Conservation (phyloP, 352 stramenopile species). For the Phytophthora sp. region DNA sequence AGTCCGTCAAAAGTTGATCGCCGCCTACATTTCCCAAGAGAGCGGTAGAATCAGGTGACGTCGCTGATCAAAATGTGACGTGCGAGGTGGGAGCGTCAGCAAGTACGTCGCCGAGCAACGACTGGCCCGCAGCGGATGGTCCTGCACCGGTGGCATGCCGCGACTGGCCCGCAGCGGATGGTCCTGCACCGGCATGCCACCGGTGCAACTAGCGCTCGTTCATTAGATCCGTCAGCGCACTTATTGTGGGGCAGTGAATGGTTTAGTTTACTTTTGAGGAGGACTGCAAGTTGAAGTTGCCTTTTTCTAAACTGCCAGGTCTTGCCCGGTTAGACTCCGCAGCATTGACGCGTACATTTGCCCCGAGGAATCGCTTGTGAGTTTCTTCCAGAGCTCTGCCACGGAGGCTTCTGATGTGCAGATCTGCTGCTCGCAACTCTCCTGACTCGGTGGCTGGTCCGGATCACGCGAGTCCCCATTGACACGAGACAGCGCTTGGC, state of each 20-base stretch:
- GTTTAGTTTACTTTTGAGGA: not conserved
- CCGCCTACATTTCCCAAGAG: slow-evolving; percentile 4
- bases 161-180: slow-evolving; percentile 11
- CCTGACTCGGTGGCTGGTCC: slow-evolving; percentile 2
- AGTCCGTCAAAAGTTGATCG: not conserved
- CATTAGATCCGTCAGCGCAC: not conserved
- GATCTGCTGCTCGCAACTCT: not conserved
- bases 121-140: slow-evolving; percentile 6
- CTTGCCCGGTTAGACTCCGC: not conserved
- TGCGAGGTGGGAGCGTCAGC: slow-evolving; percentile 20
- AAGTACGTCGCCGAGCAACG: slow-evolving; percentile 14
- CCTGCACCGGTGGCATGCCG: slow-evolving; percentile 11
- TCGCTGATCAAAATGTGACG: slow-evolving; percentile 27
- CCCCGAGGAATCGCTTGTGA: slow-evolving; percentile 27
- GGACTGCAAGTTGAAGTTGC: slow-evolving; percentile 26
- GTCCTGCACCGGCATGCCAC: slow-evolving; percentile 7
- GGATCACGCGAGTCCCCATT: not conserved
- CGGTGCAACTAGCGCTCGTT: no score
- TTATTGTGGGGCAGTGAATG: not conserved
- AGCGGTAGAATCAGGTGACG: slow-evolving; percentile 14
- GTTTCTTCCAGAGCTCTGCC: slow-evolving; percentile 28
- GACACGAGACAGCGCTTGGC: slow-evolving; percentile 4
- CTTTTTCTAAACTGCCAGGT: not conserved
- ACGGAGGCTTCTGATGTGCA: slow-evolving; percentile 1
- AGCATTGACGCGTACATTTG: slow-evolving; percentile 30